Evolutionary conservation across 2,329 filamentous ascomycete species (phyloP).

Genomic region (Neoascochyta sp.): DNA sequence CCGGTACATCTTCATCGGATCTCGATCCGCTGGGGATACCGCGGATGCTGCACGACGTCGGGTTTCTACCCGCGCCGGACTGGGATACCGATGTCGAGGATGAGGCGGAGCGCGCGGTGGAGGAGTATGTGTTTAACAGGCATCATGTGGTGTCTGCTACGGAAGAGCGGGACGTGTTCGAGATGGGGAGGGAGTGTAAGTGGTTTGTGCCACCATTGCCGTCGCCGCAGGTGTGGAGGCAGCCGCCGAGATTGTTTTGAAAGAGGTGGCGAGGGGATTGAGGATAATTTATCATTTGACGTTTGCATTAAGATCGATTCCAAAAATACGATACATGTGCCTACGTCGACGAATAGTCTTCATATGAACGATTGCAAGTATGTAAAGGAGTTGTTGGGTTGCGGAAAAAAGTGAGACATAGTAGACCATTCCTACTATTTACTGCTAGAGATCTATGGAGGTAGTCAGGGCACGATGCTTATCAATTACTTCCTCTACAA

Average conservation of each 20-base stretch:
- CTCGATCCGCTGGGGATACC: slow-evolving; percentile 14
- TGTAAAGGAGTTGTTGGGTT: no score
- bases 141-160: slow-evolving; percentile 27
- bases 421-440: no score
- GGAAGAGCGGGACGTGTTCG: slow-evolving; percentile 19
- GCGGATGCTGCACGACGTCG: slow-evolving; percentile 16
- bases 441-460: no score
- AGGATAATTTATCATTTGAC: no score
- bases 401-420: no score
- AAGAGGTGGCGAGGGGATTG: no score
- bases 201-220: slow-evolving; percentile 24
- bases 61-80: slow-evolving; percentile 5
- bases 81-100: slow-evolving; percentile 7
- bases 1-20: slow-evolving; percentile 7
- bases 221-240: slow-evolving; percentile 9
- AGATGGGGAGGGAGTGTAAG: slow-evolving; percentile 16
- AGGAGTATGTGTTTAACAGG: slow-evolving; percentile 25
- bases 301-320: no score
- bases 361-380: no score
- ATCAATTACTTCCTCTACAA: no score
- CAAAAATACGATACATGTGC: no score
- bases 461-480: no score
- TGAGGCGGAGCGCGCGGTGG: slow-evolving; percentile 11
- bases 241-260: slow-evolving; percentile 11
- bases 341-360: no score